Percentiles rank a stretch among this genome's conserved stretches.
These are phyloP conservation scores for Termitomyces sp. DNA, from an alignment of 768 basidiomycete genomes.

Conservation along the genomic window DNA sequence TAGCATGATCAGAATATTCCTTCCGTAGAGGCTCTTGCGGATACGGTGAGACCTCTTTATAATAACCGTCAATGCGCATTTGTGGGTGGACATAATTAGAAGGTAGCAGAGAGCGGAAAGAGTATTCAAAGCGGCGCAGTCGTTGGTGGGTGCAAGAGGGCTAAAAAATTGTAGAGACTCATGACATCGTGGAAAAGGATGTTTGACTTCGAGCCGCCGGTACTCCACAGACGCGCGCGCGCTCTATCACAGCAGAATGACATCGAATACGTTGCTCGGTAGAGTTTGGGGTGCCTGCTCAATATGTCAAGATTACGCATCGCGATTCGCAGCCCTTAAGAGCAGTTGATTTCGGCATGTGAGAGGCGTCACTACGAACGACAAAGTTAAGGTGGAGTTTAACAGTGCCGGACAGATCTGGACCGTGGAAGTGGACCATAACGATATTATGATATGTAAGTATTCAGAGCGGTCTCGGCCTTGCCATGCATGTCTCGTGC, in stretches of 20 bases:
- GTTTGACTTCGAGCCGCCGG: neutral
- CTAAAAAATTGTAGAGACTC: neutral
- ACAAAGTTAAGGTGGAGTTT: neutral
- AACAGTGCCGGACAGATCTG: neutral
- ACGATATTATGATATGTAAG: neutral
- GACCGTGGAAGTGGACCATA: neutral
- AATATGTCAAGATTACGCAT: neutral
- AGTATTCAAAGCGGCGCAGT: slow-evolving; percentile 1
- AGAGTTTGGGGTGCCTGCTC: neutral
- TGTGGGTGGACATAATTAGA: neutral
- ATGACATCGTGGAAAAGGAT: slow-evolving; percentile 3
- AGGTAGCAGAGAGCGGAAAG: neutral
- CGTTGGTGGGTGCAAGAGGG: neutral
- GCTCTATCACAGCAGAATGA: neutral
- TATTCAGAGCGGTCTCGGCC: neutral
- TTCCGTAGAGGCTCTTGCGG: neutral
- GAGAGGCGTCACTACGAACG: neutral
- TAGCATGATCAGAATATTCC: neutral
- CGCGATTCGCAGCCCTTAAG: neutral
- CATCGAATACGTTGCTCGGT: neutral
- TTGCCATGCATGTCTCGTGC: slow-evolving; percentile 4
- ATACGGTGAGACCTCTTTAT: neutral
- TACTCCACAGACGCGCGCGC: neutral
- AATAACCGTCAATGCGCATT: neutral
- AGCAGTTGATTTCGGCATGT: neutral